These are phyloP conservation scores for Penicillium hordei DNA, from an alignment of 2,329 filamentous ascomycete species.

Conservation along the genomic window DNA sequence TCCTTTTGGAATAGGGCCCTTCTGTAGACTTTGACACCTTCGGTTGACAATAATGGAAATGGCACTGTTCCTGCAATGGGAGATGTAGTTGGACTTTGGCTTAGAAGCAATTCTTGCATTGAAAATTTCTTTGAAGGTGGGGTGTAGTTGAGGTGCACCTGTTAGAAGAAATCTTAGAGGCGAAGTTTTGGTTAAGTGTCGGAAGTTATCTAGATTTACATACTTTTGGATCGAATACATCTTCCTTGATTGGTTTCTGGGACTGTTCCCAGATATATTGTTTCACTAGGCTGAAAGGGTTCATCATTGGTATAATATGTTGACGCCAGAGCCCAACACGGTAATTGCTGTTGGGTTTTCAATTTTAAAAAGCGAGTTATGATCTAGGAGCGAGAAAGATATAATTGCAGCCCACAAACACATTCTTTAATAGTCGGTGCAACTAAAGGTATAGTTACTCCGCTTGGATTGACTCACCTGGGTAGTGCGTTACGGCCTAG, in stretches of 20 bases:
- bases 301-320: background rate
- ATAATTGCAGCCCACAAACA: background rate
- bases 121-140: slow-evolving; percentile 14
- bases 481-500: background rate
- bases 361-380: background rate
- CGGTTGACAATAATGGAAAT: slow-evolving; percentile 12
- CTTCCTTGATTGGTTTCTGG: background rate
- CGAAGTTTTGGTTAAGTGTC: background rate
- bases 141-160: slow-evolving; percentile 17
- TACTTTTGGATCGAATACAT: slow-evolving; percentile 4
- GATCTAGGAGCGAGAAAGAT: background rate
- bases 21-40: slow-evolving; percentile 16
- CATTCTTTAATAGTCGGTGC: background rate
- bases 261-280: background rate
- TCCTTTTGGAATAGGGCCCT: slow-evolving; percentile 14
- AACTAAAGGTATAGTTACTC: background rate
- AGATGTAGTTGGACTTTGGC: slow-evolving; percentile 3
- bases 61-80: slow-evolving; percentile 15
- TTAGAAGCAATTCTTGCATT: slow-evolving; percentile 14
- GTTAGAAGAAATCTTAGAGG: background rate
- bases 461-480: background rate
- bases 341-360: background rate
- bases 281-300: background rate
- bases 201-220: background rate
- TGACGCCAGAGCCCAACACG: background rate